Evolutionary conservation across 352 stramenopile species (phyloP).

Genomic region (Thalassiosira delicatula): DNA sequence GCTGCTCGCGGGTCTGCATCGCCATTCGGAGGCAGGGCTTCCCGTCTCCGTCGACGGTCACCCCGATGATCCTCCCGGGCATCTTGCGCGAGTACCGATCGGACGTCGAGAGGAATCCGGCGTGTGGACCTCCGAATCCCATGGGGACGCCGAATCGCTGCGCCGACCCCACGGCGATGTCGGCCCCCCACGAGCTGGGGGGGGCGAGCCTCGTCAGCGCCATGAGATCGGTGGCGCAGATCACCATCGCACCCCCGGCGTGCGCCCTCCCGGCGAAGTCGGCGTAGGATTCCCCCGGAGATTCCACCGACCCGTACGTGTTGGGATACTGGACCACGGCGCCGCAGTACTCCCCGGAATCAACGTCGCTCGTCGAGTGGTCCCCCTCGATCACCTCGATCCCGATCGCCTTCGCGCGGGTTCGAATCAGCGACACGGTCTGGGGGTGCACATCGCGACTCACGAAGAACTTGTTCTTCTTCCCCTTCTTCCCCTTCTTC

Average conservation of each 20-base stretch:
- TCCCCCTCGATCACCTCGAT: constrained; percentile 94
- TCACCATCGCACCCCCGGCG: constrained; percentile 89
- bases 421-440: constrained; percentile 92
- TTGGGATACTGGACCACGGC: constrained; percentile 98
- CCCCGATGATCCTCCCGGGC: constrained; percentile 97
- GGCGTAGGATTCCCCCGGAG: constrained; percentile 90
- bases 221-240: constrained; percentile 96
- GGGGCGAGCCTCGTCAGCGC: constrained; percentile 93
- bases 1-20: constrained; percentile 98
- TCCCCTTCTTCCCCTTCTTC: constrained; percentile 93
- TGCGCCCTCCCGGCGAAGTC: constrained; percentile 90
- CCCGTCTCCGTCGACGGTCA: constrained; percentile 95
- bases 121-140: constrained; percentile 98
- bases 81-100: constrained; percentile 97
- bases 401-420: constrained; percentile 88
- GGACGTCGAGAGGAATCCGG: constrained; percentile 95
- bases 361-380: constrained; percentile 87
- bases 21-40: constrained; percentile 97
- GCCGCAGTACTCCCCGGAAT: constrained; percentile 89
- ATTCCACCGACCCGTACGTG: constrained; percentile 93
- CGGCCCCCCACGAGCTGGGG: constrained; percentile 91
- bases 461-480: constrained; percentile 96
- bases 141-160: constrained; percentile 99
- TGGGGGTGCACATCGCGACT: constrained; percentile 85
- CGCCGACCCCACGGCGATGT: constrained; percentile 97